Evolutionary conservation across 2,329 filamentous ascomycete species (phyloP).

Genomic region (Pseudogymnoascus sp.): DNA sequence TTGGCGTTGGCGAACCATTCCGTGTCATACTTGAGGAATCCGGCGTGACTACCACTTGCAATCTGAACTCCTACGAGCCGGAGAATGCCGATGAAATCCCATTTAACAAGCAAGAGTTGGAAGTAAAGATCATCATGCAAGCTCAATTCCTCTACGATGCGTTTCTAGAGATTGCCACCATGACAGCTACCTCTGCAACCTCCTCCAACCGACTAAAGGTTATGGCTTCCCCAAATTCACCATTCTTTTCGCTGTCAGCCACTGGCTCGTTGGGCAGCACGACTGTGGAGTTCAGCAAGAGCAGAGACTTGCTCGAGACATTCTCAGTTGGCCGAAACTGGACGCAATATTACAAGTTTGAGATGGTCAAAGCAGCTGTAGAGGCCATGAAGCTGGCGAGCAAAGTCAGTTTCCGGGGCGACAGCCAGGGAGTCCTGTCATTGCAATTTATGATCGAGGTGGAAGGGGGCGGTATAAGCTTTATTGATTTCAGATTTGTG

Average conservation of each 20-base stretch:
- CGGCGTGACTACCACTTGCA: constrained; percentile 81
- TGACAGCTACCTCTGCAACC: constrained; percentile 39
- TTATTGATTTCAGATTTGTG: constrained; percentile 78
- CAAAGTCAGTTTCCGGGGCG: constrained; percentile 86
- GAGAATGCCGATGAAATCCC: constrained; percentile 75
- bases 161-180: constrained; percentile 54
- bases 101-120: constrained; percentile 70
- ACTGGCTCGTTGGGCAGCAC: constrained; percentile 53
- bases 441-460: constrained; percentile 95
- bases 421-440: constrained; percentile 83
- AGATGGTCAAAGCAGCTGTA: constrained; percentile 74
- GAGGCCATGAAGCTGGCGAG: constrained; percentile 89
- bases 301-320: constrained; percentile 65
- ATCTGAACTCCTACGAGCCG: constrained; percentile 80
- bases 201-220: constrained; percentile 68
- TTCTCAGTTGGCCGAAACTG: constrained; percentile 56
- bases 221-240: constrained; percentile 46
- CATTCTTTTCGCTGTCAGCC: constrained; percentile 66
- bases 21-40: constrained; percentile 81
- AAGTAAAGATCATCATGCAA: constrained; percentile 93
- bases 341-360: constrained; percentile 77
- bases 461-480: constrained; percentile 61
- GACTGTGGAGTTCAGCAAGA: constrained; percentile 59
- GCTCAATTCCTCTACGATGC: constrained; percentile 65
- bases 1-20: constrained; percentile 66